These are phyloP conservation scores for Yarrowia sp. DNA, from an alignment of 805 yeast genomes.

Conservation along the genomic window DNA sequence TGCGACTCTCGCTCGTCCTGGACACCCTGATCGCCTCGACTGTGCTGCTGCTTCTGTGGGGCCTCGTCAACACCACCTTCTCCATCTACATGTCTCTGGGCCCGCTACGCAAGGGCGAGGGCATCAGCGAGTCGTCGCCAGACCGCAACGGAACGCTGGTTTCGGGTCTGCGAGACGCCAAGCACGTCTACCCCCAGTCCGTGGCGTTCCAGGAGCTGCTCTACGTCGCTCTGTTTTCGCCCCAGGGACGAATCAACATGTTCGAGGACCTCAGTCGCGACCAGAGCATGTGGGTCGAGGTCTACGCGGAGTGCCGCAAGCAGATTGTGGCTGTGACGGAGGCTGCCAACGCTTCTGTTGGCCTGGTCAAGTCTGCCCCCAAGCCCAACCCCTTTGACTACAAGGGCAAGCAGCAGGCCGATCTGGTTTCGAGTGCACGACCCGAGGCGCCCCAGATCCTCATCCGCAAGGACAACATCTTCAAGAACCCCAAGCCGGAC, in stretches of 20 bases:
- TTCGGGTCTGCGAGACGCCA: conserved; percentile 38
- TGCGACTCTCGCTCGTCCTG: conserved; percentile 28
- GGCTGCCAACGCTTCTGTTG: conserved; percentile 6
- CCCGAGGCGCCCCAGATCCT: conserved; percentile 13
- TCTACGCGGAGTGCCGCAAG: conserved; percentile 33
- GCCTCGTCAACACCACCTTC: conserved; percentile 35
- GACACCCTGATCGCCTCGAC: conserved; percentile 29
- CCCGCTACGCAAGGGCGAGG: conserved; percentile 38
- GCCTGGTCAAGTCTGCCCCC: background rate
- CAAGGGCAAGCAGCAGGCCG: conserved; percentile 19
- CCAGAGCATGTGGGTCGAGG: conserved; percentile 38
- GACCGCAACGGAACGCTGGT: conserved; percentile 42
- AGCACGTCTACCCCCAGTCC: conserved; percentile 35
- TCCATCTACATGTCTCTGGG: conserved; percentile 41
- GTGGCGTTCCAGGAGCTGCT: conserved; percentile 43
- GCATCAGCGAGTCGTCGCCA: conserved; percentile 35
- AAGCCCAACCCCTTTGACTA: conserved; percentile 19
- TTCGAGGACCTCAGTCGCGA: conserved; percentile 39
- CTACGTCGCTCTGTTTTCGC: conserved; percentile 35
- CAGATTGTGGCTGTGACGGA: conserved; percentile 15
- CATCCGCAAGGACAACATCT: conserved; percentile 6
- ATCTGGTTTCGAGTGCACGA: background rate
- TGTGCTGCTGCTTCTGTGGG: conserved; percentile 34
- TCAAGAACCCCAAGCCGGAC: conserved; percentile 9
- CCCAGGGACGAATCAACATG: conserved; percentile 39